Conservation (phyloP, 805 yeast genomes). For the Kuraishia ogatae region DNA sequence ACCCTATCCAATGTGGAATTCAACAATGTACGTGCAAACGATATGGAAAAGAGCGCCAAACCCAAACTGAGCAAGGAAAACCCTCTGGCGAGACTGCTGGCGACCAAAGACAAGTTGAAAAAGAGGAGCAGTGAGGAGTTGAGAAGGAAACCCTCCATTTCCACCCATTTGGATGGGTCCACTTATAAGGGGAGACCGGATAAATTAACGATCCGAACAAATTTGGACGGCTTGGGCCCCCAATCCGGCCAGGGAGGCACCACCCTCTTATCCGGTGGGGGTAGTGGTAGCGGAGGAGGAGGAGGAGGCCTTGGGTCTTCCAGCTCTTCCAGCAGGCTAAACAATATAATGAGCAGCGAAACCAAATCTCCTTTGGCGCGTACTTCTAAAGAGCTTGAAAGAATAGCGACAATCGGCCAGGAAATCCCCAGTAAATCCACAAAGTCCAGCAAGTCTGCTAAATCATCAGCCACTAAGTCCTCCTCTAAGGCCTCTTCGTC, state of each 20-base stretch:
- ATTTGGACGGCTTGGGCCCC: too few relatives aligned
- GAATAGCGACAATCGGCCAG: slow-evolving; percentile 17
- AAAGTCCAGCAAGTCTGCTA: not conserved
- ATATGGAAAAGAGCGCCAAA: not conserved
- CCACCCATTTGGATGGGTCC: not conserved
- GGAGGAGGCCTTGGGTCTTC: not conserved
- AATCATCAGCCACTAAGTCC: not conserved
- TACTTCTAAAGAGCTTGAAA: slow-evolving; percentile 21
- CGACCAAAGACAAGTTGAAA: not conserved
- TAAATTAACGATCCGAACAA: not conserved
- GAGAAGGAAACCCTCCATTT: not conserved
- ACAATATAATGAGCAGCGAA: slow-evolving; percentile 12
- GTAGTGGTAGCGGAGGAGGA: too few relatives aligned
- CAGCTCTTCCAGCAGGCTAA: slow-evolving; percentile 4
- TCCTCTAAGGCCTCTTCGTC: slow-evolving; percentile 4
- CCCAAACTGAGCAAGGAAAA: slow-evolving; percentile 1
- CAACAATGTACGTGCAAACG: slow-evolving; percentile 18
- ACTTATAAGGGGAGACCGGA: not conserved
- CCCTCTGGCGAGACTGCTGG: not conserved
- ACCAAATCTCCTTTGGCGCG: slow-evolving; percentile 19
- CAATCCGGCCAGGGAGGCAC: too few relatives aligned
- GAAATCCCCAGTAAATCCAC: not conserved
- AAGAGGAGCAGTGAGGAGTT: not conserved
- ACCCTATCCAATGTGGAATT: slow-evolving; percentile 23
- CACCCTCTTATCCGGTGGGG: too few relatives aligned